Evolutionary conservation across 306 rosid genomes (phyloP).

Genomic region (Vigna nakashimae): DNA sequence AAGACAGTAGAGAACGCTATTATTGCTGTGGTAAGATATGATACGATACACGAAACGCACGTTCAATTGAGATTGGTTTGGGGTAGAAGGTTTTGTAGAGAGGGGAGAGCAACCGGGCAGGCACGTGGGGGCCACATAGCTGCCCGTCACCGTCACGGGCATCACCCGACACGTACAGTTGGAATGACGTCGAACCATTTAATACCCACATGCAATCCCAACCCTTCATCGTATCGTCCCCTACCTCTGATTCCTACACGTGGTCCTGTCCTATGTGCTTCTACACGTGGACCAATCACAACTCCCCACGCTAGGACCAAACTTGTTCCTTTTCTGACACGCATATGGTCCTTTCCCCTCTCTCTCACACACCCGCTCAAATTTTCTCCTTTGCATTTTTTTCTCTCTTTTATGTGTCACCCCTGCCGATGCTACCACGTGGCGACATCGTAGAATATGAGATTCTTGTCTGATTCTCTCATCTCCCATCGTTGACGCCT

Average conservation of each 20-base stretch:
- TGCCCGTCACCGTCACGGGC: slow-evolving; percentile 90
- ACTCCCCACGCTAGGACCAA: slow-evolving; percentile 45
- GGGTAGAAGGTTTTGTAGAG: slow-evolving; percentile 50
- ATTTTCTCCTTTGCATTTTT: not conserved
- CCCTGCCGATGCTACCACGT: slow-evolving; percentile 46
- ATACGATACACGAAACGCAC: not conserved
- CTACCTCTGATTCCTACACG: slow-evolving; percentile 43
- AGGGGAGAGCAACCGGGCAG: not conserved
- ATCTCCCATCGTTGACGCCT: slow-evolving; percentile 23
- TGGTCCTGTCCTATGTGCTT: not conserved
- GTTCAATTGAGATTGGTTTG: slow-evolving; percentile 29
- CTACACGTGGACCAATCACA: slow-evolving; percentile 54
- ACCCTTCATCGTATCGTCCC: slow-evolving; percentile 34
- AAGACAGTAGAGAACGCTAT: no score
- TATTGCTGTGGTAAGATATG: no score
- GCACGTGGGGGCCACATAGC: slow-evolving; percentile 71
- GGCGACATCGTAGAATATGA: slow-evolving; percentile 54
- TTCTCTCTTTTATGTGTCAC: not conserved
- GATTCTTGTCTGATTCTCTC: slow-evolving; percentile 36
- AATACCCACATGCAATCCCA: slow-evolving; percentile 36
- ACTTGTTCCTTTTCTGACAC: slow-evolving; percentile 62
- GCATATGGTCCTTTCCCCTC: slow-evolving; percentile 59
- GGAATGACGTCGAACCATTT: slow-evolving; percentile 75
- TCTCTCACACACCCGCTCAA: not conserved
- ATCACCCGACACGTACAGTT: slow-evolving; percentile 70